Conservation (phyloP, 768 basidiomycete genomes). For the Serendipita indica region DNA sequence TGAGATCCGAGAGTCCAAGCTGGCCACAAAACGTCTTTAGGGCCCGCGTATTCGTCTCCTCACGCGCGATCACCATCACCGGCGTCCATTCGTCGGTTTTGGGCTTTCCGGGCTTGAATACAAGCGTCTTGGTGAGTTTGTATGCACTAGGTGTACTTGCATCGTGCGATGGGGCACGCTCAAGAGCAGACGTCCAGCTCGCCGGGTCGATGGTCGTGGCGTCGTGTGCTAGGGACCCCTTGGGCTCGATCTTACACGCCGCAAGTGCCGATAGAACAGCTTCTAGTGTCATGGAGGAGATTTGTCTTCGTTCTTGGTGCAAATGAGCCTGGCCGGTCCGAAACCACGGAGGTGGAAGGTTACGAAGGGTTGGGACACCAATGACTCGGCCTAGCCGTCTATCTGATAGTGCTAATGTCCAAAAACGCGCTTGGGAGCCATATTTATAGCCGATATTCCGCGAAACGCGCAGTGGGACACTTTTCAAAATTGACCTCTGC, state of each 20-base stretch:
- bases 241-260: conserved; percentile 3
- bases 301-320: too few relatives aligned
- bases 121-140: conserved; percentile 71
- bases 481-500: conserved; percentile 2
- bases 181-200: conserved; percentile 62
- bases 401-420: too few relatives aligned
- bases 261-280: neutral
- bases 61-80: conserved; percentile 73
- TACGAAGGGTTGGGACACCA: too few relatives aligned
- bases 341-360: too few relatives aligned
- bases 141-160: conserved; percentile 29
- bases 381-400: too few relatives aligned
- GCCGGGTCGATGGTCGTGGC: conserved; percentile 49
- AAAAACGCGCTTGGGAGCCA: too few relatives aligned
- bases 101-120: conserved; percentile 95
- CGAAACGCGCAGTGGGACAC: too few relatives aligned
- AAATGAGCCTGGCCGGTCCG: too few relatives aligned
- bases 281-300: conserved; percentile 9
- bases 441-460: too few relatives aligned
- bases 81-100: conserved; percentile 74
- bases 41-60: conserved; percentile 72
- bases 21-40: conserved; percentile 54
- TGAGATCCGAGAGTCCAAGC: conserved; percentile 72
- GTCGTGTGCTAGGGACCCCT: conserved; percentile 21
- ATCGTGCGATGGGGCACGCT: conserved; percentile 35